A percentile compares a stretch with the other conserved stretches of the same genome.
phyloP scores from a whole-genome alignment of 1,284 basidiomycete genomes.

The Trametes sp. region DNA sequence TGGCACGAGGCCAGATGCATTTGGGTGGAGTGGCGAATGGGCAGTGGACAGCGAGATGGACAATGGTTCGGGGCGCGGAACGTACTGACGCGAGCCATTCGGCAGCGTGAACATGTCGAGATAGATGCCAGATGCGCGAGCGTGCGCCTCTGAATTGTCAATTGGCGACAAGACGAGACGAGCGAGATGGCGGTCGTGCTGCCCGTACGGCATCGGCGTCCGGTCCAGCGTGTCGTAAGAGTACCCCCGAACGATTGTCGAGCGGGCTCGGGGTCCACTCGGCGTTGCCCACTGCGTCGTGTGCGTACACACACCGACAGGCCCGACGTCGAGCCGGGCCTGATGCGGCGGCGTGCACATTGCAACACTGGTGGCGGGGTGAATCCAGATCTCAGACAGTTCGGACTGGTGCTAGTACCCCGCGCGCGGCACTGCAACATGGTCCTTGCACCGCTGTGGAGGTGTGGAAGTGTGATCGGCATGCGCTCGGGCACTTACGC shows the following conservation, averaged over 20 bases:
- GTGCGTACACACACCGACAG: not conserved
- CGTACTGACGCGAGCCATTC: not conserved
- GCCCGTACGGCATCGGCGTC: not conserved
- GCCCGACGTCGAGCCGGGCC: no score
- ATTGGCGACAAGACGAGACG: not conserved
- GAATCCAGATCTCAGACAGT: no score
- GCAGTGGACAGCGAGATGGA: slow-evolving; percentile 2
- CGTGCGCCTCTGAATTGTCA: not conserved
- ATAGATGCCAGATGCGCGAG: not conserved
- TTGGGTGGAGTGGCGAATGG: not conserved
- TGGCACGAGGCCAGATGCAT: not conserved
- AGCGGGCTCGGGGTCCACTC: not conserved
- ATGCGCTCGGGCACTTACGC: not conserved
- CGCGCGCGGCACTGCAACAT: not conserved
- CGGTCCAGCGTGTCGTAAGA: not conserved
- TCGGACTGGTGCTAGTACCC: not conserved
- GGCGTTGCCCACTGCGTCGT: not conserved
- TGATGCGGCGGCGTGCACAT: no score
- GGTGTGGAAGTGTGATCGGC: not conserved
- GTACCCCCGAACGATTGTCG: not conserved
- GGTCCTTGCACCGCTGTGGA: not conserved
- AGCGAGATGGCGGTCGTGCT: not conserved
- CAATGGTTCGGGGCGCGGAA: not conserved
- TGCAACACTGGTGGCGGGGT: no score
- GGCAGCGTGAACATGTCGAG: not conserved